Percentiles rank a stretch among this genome's conserved stretches.
phyloP scores from a whole-genome alignment of 148 eudicot genomes.

The Pouteria glomerata region DNA sequence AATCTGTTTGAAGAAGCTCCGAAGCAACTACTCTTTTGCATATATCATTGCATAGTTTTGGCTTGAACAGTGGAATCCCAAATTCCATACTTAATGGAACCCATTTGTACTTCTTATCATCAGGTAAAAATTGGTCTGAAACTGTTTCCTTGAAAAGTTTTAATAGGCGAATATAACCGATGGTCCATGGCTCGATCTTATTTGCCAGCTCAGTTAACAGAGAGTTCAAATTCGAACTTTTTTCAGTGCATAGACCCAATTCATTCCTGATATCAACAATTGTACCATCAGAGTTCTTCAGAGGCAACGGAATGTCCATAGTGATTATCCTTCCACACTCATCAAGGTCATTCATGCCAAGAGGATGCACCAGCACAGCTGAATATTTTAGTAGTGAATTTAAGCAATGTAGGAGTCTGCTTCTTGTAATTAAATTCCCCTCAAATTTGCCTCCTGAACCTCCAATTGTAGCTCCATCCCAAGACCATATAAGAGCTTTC shows the following conservation, averaged over 20 bases:
- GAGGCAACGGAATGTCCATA: constrained; percentile 80
- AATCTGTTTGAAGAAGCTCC: constrained; percentile 73
- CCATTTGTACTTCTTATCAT: constrained; percentile 79
- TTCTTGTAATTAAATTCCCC: constrained; percentile 86
- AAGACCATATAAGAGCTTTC: constrained; percentile 94
- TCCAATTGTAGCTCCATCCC: constrained; percentile 92
- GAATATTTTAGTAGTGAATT: constrained; percentile 86
- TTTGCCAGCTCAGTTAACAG: constrained; percentile 51
- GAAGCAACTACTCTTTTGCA: constrained; percentile 75
- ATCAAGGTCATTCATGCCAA: constrained; percentile 74
- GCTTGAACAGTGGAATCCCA: constrained; percentile 92
- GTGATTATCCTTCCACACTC: constrained; percentile 53
- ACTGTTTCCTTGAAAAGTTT: constrained; percentile 65
- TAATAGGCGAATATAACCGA: constrained; percentile 83
- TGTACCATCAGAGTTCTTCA: constrained; percentile 90
- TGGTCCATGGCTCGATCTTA: constrained; percentile 71
- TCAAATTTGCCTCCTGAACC: constrained; percentile 88
- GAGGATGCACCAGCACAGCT: constrained; percentile 90
- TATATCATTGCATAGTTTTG: constrained; percentile 71
- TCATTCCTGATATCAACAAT: constrained; percentile 65
- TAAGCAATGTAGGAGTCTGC: constrained; percentile 79
- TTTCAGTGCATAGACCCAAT: constrained; percentile 54
- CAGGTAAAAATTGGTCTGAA: constrained; percentile 31
- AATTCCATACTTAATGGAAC: constrained; percentile 82
- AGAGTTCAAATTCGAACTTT: constrained; percentile 49